A percentile compares a stretch with the other conserved stretches of the same genome.
These are phyloP conservation scores for Ambrosiella cleistominuta DNA, from an alignment of 2,329 filamentous ascomycete genomes.

Conservation along the genomic window DNA sequence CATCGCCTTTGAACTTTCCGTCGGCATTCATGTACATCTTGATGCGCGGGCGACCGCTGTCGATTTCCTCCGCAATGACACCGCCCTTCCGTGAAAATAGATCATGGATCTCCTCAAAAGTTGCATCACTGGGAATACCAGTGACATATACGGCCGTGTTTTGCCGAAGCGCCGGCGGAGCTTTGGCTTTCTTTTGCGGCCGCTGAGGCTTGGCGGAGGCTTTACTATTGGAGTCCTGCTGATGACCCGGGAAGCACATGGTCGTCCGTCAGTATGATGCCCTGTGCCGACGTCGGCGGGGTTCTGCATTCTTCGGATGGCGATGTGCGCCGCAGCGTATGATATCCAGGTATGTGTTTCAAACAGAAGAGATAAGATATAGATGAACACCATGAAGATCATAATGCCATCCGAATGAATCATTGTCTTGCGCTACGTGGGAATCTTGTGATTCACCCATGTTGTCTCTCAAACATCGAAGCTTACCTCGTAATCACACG, in stretches of 20 bases:
- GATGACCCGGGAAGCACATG: slow-evolving; percentile 5
- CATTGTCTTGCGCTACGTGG: background rate
- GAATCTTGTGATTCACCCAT: background rate
- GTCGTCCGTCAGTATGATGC: slow-evolving; percentile 11
- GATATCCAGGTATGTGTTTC: background rate
- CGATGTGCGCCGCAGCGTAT: background rate
- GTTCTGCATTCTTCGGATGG: background rate
- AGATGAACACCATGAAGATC: background rate
- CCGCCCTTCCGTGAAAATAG: slow-evolving; percentile 72
- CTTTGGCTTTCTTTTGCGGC: slow-evolving; percentile 29
- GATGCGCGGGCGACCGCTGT: slow-evolving; percentile 71
- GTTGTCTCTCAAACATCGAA: background rate
- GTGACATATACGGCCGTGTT: slow-evolving; percentile 92
- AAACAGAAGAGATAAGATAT: too few relatives aligned
- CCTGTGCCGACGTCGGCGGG: slow-evolving; percentile 2
- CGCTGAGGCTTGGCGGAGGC: slow-evolving; percentile 16
- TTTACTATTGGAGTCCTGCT: slow-evolving; percentile 3
- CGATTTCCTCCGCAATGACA: slow-evolving; percentile 86
- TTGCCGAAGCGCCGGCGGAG: slow-evolving; percentile 35
- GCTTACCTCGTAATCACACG: slow-evolving; percentile 21
- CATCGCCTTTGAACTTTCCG: slow-evolving; percentile 84
- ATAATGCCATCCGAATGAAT: background rate
- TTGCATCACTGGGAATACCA: slow-evolving; percentile 64
- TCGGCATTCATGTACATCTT: slow-evolving; percentile 76
- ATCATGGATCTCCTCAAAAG: slow-evolving; percentile 61